These are phyloP conservation scores for Trametes coccinea DNA, from an alignment of 768 basidiomycete species.

Conservation along the genomic window DNA sequence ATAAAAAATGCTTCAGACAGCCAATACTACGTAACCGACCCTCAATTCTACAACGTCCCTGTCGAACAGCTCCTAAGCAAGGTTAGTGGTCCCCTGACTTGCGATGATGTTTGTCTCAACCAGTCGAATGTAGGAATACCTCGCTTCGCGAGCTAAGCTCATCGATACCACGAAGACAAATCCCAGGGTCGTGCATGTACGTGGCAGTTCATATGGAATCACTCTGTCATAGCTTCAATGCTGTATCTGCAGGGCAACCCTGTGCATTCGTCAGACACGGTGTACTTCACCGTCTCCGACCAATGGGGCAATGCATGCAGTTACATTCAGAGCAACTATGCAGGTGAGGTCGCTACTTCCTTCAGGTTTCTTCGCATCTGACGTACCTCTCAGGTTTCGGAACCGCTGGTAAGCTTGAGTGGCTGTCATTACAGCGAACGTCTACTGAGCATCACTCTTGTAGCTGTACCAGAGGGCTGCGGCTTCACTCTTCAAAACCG, in stretches of 20 bases:
- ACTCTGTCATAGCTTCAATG: not conserved
- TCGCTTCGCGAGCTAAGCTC: constrained; percentile 74
- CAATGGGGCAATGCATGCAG: constrained; percentile 91
- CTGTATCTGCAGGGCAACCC: constrained; percentile 64
- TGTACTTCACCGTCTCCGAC: constrained; percentile 89
- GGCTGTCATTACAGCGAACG: too few relatives aligned
- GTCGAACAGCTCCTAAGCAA: constrained; percentile 84
- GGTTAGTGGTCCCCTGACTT: too few relatives aligned
- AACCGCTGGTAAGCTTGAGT: constrained; percentile 59
- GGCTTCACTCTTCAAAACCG: constrained; percentile 98
- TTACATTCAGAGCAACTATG: constrained; percentile 86
- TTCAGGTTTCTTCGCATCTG: too few relatives aligned
- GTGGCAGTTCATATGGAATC: constrained; percentile 17
- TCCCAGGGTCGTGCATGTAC: constrained; percentile 65
- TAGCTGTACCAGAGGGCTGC: constrained; percentile 89
- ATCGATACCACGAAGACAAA: constrained; percentile 72
- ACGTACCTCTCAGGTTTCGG: constrained; percentile 66
- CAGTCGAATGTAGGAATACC: constrained; percentile 67
- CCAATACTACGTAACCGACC: constrained; percentile 91
- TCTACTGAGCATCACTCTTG: not conserved
- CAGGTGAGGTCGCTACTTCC: constrained; percentile 46
- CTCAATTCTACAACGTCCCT: constrained; percentile 73
- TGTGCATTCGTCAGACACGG: constrained; percentile 85
- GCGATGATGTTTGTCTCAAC: too few relatives aligned
- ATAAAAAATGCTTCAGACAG: too few relatives aligned